phyloP scores from a whole-genome alignment of 208 protist genomes.

The Eutreptiella sp. region DNA sequence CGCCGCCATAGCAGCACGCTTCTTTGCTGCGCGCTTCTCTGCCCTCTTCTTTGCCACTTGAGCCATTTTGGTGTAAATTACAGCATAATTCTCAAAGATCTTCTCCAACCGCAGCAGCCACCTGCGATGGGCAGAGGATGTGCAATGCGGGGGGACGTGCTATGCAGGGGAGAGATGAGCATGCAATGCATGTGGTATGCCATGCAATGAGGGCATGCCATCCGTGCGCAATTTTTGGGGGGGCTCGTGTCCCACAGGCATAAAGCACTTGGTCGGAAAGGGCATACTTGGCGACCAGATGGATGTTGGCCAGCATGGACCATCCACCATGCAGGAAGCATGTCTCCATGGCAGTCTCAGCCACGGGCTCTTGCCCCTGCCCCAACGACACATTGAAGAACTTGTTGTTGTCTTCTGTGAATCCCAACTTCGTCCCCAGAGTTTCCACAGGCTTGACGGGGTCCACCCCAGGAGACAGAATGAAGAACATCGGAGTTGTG shows the following conservation, averaged over 20 bases:
- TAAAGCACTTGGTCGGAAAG: too few species aligned
- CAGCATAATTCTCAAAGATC: slow-evolving; percentile 80
- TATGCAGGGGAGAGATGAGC: too few species aligned
- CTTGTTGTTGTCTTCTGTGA: slow-evolving; percentile 86
- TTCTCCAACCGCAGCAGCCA: slow-evolving; percentile 95
- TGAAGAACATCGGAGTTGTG: slow-evolving; percentile 96
- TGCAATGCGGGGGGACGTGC: too few species aligned
- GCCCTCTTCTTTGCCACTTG: slow-evolving; percentile 71
- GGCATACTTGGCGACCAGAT: slow-evolving; percentile 93
- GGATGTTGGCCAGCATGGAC: slow-evolving; percentile 97
- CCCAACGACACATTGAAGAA: slow-evolving; percentile 95
- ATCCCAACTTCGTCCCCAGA: slow-evolving; percentile 86
- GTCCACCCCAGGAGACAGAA: slow-evolving; percentile 97
- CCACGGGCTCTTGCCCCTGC: slow-evolving; percentile 95
- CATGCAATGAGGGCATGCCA: too few species aligned
- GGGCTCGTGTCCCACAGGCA: too few species aligned
- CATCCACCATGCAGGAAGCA: slow-evolving; percentile 85
- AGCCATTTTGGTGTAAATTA: slow-evolving; percentile 78
- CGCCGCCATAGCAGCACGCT: slow-evolving; percentile 22
- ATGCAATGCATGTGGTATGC: too few species aligned
- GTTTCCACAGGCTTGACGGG: slow-evolving; percentile 88
- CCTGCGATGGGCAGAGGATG: too few species aligned
- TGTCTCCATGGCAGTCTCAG: slow-evolving; percentile 85
- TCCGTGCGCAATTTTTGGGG: too few species aligned
- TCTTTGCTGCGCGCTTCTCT: slow-evolving; percentile 56